A percentile compares a stretch with the other conserved stretches of the same genome.
phyloP scores from a whole-genome alignment of 768 basidiomycete species.

The Tylopilus sp. region DNA sequence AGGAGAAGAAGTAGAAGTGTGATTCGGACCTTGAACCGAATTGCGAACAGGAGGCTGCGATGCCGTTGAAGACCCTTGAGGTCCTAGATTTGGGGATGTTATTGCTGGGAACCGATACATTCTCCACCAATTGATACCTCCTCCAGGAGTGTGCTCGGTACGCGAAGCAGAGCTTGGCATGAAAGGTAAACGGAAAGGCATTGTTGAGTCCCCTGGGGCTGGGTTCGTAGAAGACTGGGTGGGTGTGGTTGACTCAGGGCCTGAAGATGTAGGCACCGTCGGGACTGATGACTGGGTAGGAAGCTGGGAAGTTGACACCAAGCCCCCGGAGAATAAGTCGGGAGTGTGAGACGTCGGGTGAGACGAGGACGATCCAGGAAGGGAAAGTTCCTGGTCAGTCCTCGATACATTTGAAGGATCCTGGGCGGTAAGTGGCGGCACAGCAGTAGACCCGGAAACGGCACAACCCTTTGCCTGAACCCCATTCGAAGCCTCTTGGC shows the following conservation, averaged over 20 bases:
- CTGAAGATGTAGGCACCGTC: not conserved
- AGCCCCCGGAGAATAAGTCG: conserved; percentile 4
- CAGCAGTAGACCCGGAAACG: conserved; percentile 23
- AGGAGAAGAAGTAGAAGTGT: conserved; percentile 12
- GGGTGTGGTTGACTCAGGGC: not conserved
- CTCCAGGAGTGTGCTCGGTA: conserved; percentile 38
- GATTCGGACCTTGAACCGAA: conserved; percentile 20
- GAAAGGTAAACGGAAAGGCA: conserved; percentile 32
- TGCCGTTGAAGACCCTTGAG: conserved; percentile 14
- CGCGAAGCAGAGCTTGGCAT: conserved; percentile 31
- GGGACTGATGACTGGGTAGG: conserved; percentile 3
- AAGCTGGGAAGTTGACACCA: not conserved
- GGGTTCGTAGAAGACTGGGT: conserved; percentile 4
- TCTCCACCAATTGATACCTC: conserved; percentile 76
- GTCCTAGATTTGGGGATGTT: conserved; percentile 32
- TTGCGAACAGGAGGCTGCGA: conserved; percentile 26
- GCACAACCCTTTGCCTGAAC: conserved; percentile 18
- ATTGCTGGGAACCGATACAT: conserved; percentile 80
- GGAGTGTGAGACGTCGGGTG: conserved; percentile 6
- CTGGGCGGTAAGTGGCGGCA: conserved; percentile 18
- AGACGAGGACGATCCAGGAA: conserved; percentile 14
- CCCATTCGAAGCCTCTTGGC: conserved; percentile 16
- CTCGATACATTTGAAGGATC: conserved; percentile 23
- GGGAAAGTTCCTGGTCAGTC: conserved; percentile 7
- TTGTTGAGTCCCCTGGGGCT: conserved; percentile 17